Conservation (phyloP, 108 stramenopile species). For the Skeletonema grethae region DNA sequence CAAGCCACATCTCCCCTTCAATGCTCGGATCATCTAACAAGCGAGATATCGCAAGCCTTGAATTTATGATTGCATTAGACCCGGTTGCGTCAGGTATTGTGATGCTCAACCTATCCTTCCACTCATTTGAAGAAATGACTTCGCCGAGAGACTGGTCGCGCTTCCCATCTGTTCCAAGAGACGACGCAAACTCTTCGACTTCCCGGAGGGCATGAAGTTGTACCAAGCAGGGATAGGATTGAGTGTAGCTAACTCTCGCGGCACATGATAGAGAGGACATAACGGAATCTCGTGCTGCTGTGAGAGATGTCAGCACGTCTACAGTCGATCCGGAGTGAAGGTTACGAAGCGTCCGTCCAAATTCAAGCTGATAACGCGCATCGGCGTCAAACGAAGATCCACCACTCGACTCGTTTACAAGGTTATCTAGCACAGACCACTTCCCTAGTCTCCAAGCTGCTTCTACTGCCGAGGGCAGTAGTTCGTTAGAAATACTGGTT, state of each 20-base stretch:
- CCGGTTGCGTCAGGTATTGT: constrained; percentile 40
- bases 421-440: constrained; percentile 66
- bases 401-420: constrained; percentile 15
- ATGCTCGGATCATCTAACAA: constrained; percentile 55
- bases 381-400: constrained; percentile 16
- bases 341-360: constrained; percentile 69
- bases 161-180: constrained; percentile 18
- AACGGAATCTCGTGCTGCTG: constrained; percentile 57
- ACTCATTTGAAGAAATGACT: constrained; percentile 45
- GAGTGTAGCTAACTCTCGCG: constrained; percentile 76
- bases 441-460: constrained; percentile 88
- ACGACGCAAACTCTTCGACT: constrained; percentile 58
- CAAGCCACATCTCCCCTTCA: constrained; percentile 76
- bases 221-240: constrained; percentile 67
- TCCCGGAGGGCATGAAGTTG: constrained; percentile 77
- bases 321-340: constrained; percentile 40
- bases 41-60: constrained; percentile 73
- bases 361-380: constrained; percentile 50
- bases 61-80: constrained; percentile 59
- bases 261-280: constrained; percentile 69
- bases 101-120: constrained; percentile 52
- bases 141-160: constrained; percentile 30
- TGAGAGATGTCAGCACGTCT: constrained; percentile 36
- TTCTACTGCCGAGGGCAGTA: constrained; percentile 67
- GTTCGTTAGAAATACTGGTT: constrained; percentile 14